phyloP scores from a whole-genome alignment of 345 rosid species.

The Camelina sativa region DNA sequence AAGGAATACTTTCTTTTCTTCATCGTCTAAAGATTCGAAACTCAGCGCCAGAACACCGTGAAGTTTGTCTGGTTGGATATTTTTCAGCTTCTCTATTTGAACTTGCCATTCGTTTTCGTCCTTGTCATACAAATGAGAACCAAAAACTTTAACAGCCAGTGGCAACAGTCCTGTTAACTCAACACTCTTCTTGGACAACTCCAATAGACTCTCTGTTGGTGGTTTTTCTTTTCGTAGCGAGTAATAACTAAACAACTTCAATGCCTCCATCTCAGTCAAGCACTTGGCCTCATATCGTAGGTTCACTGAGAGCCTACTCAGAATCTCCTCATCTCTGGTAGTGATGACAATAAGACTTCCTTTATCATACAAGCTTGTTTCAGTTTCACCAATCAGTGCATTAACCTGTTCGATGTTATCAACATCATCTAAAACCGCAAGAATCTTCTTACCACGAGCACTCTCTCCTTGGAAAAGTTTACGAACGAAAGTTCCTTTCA shows the following conservation, averaged over 20 bases:
- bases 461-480: neutral
- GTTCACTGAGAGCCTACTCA: conserved; percentile 43
- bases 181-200: conserved; percentile 52
- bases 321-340: conserved; percentile 53
- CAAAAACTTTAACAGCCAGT: conserved; percentile 77
- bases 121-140: conserved; percentile 57
- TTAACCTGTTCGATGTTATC: conserved; percentile 48
- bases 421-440: conserved; percentile 68
- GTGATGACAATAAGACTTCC: conserved; percentile 66
- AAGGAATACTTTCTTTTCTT: conserved; percentile 58
- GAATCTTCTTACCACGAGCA: conserved; percentile 41
- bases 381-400: conserved; percentile 55
- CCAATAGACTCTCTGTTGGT: conserved; percentile 20
- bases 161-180: conserved; percentile 57
- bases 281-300: conserved; percentile 55
- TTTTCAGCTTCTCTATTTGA: conserved; percentile 50
- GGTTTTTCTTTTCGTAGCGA: conserved; percentile 65
- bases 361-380: conserved; percentile 49
- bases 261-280: conserved; percentile 44
- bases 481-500: conserved; percentile 48
- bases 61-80: conserved; percentile 42
- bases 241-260: conserved; percentile 62
- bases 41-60: conserved; percentile 60
- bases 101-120: conserved; percentile 57
- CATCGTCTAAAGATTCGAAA: conserved; percentile 53